Evolutionary conservation across 148 eudicot genomes (phyloP).

Genomic region (Persicaria maculosa): DNA sequence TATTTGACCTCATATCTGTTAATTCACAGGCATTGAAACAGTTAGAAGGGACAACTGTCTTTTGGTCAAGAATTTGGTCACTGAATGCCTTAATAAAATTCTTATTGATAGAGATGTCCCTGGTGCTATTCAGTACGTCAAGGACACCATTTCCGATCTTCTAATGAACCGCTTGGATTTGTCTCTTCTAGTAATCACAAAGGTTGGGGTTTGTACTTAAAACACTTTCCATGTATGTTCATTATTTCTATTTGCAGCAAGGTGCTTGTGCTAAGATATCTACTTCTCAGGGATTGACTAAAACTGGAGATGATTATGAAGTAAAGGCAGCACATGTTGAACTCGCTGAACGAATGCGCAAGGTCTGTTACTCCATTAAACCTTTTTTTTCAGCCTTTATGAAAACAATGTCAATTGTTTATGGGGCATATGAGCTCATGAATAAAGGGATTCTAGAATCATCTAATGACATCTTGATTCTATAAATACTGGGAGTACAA

Average conservation of each 20-base stretch:
- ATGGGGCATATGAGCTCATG: too few species aligned
- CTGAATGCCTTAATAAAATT: slow-evolving; percentile 85
- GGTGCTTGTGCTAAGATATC: slow-evolving; percentile 9
- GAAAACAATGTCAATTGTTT: neutral
- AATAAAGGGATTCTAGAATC: neutral
- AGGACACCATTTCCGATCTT: slow-evolving; percentile 90
- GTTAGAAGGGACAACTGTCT: slow-evolving; percentile 95
- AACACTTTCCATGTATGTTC: neutral
- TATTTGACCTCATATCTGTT: neutral
- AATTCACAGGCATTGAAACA: slow-evolving; percentile 82
- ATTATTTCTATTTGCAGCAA: slow-evolving; percentile 4
- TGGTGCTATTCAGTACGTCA: slow-evolving; percentile 87
- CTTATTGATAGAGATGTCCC: slow-evolving; percentile 89
- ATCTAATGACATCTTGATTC: too few species aligned
- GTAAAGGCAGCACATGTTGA: slow-evolving; percentile 98
- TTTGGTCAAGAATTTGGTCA: slow-evolving; percentile 86
- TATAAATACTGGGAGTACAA: neutral
- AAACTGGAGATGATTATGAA: slow-evolving; percentile 92
- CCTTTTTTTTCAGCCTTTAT: neutral
- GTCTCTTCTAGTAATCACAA: slow-evolving; percentile 92
- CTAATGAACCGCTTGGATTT: slow-evolving; percentile 95
- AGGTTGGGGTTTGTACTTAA: slow-evolving; percentile 37
- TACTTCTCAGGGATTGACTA: slow-evolving; percentile 74
- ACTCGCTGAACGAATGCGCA: slow-evolving; percentile 98
- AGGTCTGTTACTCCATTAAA: slow-evolving; percentile 38